Conservation (phyloP, 768 basidiomycete genomes). For the Piloderma croceum region DNA sequence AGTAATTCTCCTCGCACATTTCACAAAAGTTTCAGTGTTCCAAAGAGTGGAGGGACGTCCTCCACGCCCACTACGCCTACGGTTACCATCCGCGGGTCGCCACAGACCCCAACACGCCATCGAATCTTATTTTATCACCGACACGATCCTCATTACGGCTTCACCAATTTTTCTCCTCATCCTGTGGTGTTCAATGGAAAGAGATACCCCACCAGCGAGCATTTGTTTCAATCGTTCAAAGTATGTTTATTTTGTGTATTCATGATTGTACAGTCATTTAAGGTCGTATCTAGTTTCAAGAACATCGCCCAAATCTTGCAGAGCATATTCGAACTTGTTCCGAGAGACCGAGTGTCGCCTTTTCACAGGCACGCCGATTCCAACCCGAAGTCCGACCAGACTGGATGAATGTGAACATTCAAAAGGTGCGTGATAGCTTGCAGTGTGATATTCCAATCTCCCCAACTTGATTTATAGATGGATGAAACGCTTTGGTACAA, state of each 20-base stretch:
- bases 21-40: background rate
- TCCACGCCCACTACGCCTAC: background rate
- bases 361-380: conserved; percentile 5
- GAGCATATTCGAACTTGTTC: conserved; percentile 12
- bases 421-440: conserved; percentile 2
- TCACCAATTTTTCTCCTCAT: conserved; percentile 42
- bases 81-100: no score
- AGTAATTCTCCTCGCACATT: no score
- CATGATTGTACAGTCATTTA: conserved; percentile 8
- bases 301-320: conserved; percentile 6
- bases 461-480: conserved; percentile 7
- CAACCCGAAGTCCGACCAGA: conserved; percentile 5
- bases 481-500: conserved; percentile 10
- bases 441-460: background rate
- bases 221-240: conserved; percentile 43
- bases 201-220: conserved; percentile 41
- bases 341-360: conserved; percentile 5
- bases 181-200: conserved; percentile 33
- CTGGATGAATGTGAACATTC: conserved; percentile 10
- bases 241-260: conserved; percentile 15
- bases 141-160: conserved; percentile 25
- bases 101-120: background rate
- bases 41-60: background rate
- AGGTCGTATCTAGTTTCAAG: conserved; percentile 9
- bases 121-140: conserved; percentile 2